Evolutionary conservation across 306 rosid species (phyloP).

Genomic region (Mimosa bimucronata): DNA sequence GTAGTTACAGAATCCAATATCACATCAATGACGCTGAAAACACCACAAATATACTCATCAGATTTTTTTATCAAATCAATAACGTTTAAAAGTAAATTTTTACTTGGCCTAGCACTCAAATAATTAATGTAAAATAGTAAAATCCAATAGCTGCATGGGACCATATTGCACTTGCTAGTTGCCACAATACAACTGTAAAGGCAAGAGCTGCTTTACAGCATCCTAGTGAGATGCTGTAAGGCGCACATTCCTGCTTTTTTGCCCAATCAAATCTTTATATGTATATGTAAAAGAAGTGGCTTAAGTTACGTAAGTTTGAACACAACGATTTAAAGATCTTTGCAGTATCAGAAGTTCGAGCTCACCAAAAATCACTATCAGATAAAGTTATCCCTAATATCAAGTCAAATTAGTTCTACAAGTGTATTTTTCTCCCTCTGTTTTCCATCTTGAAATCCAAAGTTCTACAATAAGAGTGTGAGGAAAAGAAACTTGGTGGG

Average conservation of each 20-base stretch:
- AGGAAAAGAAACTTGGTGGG: background rate
- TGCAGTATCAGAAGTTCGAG: background rate
- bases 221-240: background rate
- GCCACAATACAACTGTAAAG: constrained; percentile 12
- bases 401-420: background rate
- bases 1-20: background rate
- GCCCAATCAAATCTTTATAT: background rate
- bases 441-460: background rate
- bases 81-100: background rate
- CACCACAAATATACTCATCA: background rate
- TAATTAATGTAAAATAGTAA: background rate
- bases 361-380: background rate
- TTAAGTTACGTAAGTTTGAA: background rate
- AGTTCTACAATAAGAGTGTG: background rate
- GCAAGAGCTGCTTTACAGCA: background rate
- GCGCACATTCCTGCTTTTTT: background rate
- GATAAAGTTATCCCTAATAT: background rate
- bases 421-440: background rate
- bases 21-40: background rate
- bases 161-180: constrained; percentile 17
- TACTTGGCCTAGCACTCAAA: background rate
- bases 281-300: background rate
- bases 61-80: background rate
- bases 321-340: background rate
- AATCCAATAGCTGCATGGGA: background rate